Evolutionary conservation across 2,329 filamentous ascomycete species (phyloP).

Genomic region (Calonectria hongkongensis): DNA sequence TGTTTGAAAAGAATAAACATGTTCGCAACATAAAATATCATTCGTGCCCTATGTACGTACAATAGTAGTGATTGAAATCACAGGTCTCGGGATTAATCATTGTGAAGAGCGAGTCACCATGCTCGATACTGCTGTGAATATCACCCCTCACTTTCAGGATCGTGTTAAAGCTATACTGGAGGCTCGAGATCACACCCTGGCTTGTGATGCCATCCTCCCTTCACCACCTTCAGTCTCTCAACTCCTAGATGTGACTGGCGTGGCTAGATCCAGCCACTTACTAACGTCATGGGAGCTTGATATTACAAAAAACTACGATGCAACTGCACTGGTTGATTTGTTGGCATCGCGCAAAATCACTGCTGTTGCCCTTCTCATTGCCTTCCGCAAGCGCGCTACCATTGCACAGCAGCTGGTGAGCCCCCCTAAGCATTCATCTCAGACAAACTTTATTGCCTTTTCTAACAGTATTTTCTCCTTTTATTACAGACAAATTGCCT

Average conservation of each 20-base stretch:
- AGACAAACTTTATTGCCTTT: no score
- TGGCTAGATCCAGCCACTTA: background rate
- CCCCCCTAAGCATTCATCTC: no score
- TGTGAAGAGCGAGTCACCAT: no score
- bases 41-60: no score
- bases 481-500: slow-evolving; percentile 13
- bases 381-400: slow-evolving; percentile 23
- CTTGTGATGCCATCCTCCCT: background rate
- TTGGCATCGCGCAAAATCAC: background rate
- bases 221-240: background rate
- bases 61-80: no score
- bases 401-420: slow-evolving; percentile 31
- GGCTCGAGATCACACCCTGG: background rate
- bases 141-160: background rate
- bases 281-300: slow-evolving; percentile 14
- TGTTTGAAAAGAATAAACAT: no score
- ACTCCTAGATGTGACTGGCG: background rate
- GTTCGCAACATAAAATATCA: no score
- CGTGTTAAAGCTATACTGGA: background rate
- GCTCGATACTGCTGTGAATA: background rate
- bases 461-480: background rate
- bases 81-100: no score
- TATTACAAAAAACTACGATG: slow-evolving; percentile 22
- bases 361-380: background rate
- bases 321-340: slow-evolving; percentile 3